Evolutionary conservation across 108 stramenopile species (phyloP).

Genomic region (Fragilariopsis cylindrus): DNA sequence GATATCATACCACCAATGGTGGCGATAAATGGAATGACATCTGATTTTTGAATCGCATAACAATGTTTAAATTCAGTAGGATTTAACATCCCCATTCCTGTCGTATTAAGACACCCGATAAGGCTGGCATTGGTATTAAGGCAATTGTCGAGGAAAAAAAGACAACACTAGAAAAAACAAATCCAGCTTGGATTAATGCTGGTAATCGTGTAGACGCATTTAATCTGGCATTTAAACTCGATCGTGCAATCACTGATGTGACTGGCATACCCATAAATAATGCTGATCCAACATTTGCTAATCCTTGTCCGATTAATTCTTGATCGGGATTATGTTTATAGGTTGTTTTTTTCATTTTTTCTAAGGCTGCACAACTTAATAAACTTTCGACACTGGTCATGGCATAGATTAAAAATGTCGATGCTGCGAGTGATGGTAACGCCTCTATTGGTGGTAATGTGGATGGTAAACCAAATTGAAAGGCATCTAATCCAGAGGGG

Average conservation of each 20-base stretch:
- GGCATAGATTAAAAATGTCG: constrained; percentile 41
- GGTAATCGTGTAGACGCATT: constrained; percentile 35
- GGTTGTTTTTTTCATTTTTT: constrained; percentile 46
- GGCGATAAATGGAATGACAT: constrained; percentile 27
- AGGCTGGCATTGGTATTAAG: constrained; percentile 34
- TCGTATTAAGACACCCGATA: constrained; percentile 33
- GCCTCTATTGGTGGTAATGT: constrained; percentile 21
- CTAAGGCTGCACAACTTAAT: constrained; percentile 35
- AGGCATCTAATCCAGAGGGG: constrained; percentile 34
- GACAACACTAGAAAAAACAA: constrained; percentile 40
- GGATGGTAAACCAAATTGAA: constrained; percentile 27
- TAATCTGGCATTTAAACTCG: constrained; percentile 30
- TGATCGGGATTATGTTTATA: constrained; percentile 43
- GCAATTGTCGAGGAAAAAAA: constrained; percentile 25
- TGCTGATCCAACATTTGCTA: constrained; percentile 38
- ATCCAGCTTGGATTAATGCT: constrained; percentile 35
- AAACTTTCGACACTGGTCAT: constrained; percentile 44
- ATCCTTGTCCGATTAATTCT: constrained; percentile 43
- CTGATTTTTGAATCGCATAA: constrained; percentile 27
- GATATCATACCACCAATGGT: constrained; percentile 46
- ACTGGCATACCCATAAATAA: constrained; percentile 45
- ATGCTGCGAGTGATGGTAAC: constrained; percentile 22
- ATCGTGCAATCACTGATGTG: constrained; percentile 46
- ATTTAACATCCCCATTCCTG: constrained; percentile 31
- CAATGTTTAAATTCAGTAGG: constrained; percentile 42